A percentile compares a stretch with the other conserved stretches of the same genome.
Conservation (phyloP, 305 asterid genomes). For the Fraxinus latifolia region DNA sequence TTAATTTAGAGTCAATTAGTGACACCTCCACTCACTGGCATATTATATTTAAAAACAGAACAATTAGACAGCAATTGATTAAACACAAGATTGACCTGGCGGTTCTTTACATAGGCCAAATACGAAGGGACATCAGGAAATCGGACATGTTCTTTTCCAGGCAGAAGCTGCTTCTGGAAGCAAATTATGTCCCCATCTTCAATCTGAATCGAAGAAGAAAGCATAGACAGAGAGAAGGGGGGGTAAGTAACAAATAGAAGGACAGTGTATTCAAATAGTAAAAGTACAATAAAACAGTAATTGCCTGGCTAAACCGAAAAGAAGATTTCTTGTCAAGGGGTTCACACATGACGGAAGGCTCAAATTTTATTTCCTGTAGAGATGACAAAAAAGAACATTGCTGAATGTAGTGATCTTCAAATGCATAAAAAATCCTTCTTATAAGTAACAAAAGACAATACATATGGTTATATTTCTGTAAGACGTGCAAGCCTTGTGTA, state of each 20-base stretch:
- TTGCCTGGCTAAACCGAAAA: conserved; percentile 34
- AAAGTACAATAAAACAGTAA: neutral
- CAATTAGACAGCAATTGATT: neutral
- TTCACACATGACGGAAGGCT: conserved; percentile 39
- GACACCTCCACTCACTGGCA: neutral
- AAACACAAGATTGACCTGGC: conserved; percentile 35
- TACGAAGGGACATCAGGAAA: conserved; percentile 49
- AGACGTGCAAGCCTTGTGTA: neutral
- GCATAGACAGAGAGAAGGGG: neutral
- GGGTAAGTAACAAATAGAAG: neutral
- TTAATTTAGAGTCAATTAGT: neutral
- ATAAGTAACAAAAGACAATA: neutral
- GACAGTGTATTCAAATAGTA: neutral
- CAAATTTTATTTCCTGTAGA: conserved; percentile 52
- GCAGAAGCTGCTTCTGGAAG: conserved; percentile 39
- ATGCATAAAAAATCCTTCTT: neutral
- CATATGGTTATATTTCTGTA: neutral
- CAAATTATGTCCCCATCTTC: conserved; percentile 58
- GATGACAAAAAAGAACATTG: conserved; percentile 1
- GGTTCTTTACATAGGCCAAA: conserved; percentile 49
- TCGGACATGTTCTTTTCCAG: conserved; percentile 37
- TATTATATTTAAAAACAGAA: conserved; percentile 1
- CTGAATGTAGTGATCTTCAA: conserved; percentile 2
- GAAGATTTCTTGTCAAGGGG: conserved; percentile 27
- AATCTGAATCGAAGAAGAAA: conserved; percentile 29